These are phyloP conservation scores for Fusarium albosuccineum DNA, from an alignment of 2,329 filamentous ascomycete genomes.

Conservation along the genomic window DNA sequence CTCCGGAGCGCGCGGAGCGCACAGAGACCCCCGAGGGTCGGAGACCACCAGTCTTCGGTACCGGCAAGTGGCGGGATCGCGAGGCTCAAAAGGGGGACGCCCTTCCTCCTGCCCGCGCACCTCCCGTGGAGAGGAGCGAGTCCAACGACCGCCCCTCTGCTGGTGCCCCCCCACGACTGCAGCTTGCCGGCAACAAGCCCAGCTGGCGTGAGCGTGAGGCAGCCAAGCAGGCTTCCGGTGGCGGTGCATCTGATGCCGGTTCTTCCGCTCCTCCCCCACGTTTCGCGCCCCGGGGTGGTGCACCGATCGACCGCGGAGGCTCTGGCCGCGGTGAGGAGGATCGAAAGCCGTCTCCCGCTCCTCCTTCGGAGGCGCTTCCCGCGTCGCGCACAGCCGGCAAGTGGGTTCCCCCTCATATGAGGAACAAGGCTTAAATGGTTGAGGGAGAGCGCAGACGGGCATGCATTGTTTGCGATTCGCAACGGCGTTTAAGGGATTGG, in stretches of 20 bases:
- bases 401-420: conserved; percentile 67
- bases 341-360: conserved; percentile 57
- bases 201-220: conserved; percentile 82
- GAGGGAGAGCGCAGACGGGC: conserved; percentile 35
- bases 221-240: conserved; percentile 55
- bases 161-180: conserved; percentile 70
- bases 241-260: conserved; percentile 54
- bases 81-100: conserved; percentile 52
- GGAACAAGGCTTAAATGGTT: conserved; percentile 49
- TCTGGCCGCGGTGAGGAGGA: conserved; percentile 57
- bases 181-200: conserved; percentile 69
- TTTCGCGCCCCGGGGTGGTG: conserved; percentile 55
- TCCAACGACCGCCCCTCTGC: conserved; percentile 58
- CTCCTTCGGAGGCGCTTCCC: conserved; percentile 63
- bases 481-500: conserved; percentile 55
- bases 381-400: conserved; percentile 68
- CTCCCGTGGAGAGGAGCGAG: conserved; percentile 60
- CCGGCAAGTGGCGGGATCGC: conserved; percentile 59
- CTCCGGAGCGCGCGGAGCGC: conserved; percentile 46
- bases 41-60: conserved; percentile 51
- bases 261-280: conserved; percentile 54
- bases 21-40: conserved; percentile 49
- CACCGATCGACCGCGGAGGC: conserved; percentile 58
- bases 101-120: conserved; percentile 46
- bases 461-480: conserved; percentile 50